These are phyloP conservation scores for Gentiana straminea DNA, from an alignment of 257 asterid genomes.

Conservation along the genomic window DNA sequence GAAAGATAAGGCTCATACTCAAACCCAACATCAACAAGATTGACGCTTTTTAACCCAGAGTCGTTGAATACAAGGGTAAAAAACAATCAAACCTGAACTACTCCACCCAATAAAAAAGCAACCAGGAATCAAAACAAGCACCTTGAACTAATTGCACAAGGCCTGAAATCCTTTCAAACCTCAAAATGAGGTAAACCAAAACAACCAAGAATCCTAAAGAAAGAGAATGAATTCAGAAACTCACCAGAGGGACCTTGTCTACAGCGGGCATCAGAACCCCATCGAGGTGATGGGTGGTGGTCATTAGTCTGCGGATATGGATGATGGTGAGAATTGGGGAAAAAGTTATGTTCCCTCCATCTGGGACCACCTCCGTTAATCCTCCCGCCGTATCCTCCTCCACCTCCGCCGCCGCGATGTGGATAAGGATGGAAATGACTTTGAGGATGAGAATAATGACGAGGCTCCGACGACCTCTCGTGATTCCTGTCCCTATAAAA, in stretches of 20 bases:
- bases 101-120: too few species aligned
- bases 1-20: too few species aligned
- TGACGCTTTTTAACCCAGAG: too few species aligned
- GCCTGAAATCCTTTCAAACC: background rate
- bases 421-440: constrained; percentile 3
- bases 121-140: background rate
- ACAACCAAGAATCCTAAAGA: background rate
- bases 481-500: constrained; percentile 60
- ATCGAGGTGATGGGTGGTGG: constrained; percentile 38
- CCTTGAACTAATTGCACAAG: background rate
- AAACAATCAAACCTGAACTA: too few species aligned
- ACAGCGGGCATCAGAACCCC: constrained; percentile 64
- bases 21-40: too few species aligned
- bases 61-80: too few species aligned
- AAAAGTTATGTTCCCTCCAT: constrained; percentile 49
- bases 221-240: constrained; percentile 9
- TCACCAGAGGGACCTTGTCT: constrained; percentile 62
- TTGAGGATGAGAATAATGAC: background rate
- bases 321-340: constrained; percentile 1
- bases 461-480: constrained; percentile 52
- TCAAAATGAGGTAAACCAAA: background rate
- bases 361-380: constrained; percentile 39
- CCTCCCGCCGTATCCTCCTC: constrained; percentile 38
- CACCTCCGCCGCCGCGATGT: constrained; percentile 16
- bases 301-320: constrained; percentile 35